Conservation (phyloP, 2,329 filamentous ascomycete genomes). For the Neonectria sp. region DNA sequence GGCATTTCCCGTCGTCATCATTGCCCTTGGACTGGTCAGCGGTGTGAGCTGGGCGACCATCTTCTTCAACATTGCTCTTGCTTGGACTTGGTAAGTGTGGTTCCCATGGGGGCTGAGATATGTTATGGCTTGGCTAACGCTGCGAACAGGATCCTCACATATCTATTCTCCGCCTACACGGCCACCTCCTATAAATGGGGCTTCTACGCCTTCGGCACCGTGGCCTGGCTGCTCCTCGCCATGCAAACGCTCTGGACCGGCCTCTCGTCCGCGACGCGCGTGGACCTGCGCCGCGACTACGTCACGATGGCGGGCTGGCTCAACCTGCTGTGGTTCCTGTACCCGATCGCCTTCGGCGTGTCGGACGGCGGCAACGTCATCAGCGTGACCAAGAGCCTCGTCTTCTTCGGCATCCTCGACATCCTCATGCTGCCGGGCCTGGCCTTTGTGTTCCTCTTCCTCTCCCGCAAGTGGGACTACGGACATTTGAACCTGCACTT, state of each 20-base stretch:
- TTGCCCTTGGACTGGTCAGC: conserved; percentile 65
- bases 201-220: conserved; percentile 68
- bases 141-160: conserved; percentile 57
- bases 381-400: conserved; percentile 59
- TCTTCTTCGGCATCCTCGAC: conserved; percentile 71
- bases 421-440: conserved; percentile 62
- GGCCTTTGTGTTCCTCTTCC: conserved; percentile 58
- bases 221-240: conserved; percentile 62
- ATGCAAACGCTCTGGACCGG: conserved; percentile 60
- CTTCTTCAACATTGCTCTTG: conserved; percentile 63
- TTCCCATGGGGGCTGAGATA: neutral
- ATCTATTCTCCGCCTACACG: conserved; percentile 65
- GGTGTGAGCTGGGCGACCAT: conserved; percentile 72
- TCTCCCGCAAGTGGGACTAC: conserved; percentile 68
- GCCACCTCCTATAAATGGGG: conserved; percentile 70
- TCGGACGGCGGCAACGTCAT: conserved; percentile 67
- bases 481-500: conserved; percentile 66
- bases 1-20: conserved; percentile 60
- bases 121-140: conserved; percentile 5
- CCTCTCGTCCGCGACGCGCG: conserved; percentile 55
- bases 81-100: conserved; percentile 62
- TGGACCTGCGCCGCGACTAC: conserved; percentile 63
- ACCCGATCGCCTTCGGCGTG: conserved; percentile 68
- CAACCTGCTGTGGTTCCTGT: conserved; percentile 69
- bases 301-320: conserved; percentile 61